Conservation (phyloP, 116 monocot genomes). For the Thalassia testudinum region DNA sequence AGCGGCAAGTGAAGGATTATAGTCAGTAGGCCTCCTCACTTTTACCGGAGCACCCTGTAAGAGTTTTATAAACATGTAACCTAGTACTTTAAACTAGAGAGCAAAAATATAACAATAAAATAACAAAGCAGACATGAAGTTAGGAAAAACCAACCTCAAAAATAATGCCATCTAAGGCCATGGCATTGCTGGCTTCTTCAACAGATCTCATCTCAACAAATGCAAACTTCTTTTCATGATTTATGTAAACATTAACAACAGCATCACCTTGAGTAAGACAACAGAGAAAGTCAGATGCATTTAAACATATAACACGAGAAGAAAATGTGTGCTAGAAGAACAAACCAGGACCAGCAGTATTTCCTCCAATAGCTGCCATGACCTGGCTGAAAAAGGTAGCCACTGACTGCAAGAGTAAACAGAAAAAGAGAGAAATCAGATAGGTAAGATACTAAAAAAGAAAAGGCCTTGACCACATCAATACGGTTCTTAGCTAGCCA, state of each 20-base stretch:
- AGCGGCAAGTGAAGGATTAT: conserved; percentile 66
- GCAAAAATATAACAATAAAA: too few relatives aligned
- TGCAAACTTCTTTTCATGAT: conserved; percentile 84
- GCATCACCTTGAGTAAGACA: conserved; percentile 45
- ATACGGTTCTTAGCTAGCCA: too few relatives aligned
- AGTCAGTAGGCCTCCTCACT: conserved; percentile 70
- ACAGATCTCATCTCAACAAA: conserved; percentile 88
- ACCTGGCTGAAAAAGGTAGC: conserved; percentile 81
- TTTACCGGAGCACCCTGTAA: conserved; percentile 63
- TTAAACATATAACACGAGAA: background rate
- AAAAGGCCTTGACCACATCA: too few relatives aligned
- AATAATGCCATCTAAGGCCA: conserved; percentile 82
- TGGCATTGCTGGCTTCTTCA: conserved; percentile 89
- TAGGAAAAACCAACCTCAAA: conserved; percentile 39
- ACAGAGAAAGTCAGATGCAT: background rate
- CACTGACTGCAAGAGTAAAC: conserved; percentile 87
- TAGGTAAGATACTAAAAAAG: too few relatives aligned
- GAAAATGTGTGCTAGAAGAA: background rate
- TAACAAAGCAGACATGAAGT: background rate
- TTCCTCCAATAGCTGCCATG: conserved; percentile 84
- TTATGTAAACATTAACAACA: conserved; percentile 78
- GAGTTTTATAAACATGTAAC: too few relatives aligned
- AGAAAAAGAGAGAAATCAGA: background rate
- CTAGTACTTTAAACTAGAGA: too few relatives aligned
- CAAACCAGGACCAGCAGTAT: conserved; percentile 87